Conservation (phyloP, 129 eudicot genomes). For the Scalesia atractyloides region DNA sequence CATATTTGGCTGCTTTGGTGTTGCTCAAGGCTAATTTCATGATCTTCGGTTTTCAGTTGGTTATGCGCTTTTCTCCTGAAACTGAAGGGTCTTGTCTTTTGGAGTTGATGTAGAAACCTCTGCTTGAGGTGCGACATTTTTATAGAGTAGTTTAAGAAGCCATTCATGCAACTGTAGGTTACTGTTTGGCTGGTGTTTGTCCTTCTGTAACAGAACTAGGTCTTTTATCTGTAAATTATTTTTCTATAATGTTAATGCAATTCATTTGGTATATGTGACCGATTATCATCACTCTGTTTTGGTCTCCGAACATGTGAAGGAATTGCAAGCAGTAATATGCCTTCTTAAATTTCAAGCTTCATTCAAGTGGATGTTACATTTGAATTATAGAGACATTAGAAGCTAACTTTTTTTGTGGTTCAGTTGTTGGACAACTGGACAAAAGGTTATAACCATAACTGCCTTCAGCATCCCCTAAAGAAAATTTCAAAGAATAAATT, state of each 20-base stretch:
- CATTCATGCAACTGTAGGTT: slow-evolving; percentile 8
- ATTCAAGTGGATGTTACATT: background rate
- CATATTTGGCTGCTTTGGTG: background rate
- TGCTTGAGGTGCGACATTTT: slow-evolving; percentile 6
- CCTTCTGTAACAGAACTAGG: slow-evolving; percentile 1
- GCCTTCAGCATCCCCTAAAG: background rate
- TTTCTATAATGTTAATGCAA: background rate
- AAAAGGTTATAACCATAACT: slow-evolving; percentile 12
- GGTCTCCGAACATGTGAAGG: background rate
- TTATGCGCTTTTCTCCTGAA: slow-evolving; percentile 5
- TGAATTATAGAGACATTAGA: slow-evolving; percentile 4
- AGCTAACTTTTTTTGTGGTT: slow-evolving; percentile 1
- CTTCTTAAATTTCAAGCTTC: slow-evolving; percentile 4
- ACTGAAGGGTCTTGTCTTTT: slow-evolving; percentile 7
- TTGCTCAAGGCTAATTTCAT: background rate
- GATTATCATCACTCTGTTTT: background rate
- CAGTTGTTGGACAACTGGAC: background rate
- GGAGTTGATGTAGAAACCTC: slow-evolving; percentile 2
- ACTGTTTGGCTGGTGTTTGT: slow-evolving; percentile 2
- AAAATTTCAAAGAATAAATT: background rate
- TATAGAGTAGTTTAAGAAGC: slow-evolving; percentile 11
- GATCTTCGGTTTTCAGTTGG: slow-evolving; percentile 12
- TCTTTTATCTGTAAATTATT: background rate
- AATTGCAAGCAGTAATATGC: background rate
- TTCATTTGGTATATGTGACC: background rate